Conservation (phyloP, 257 asterid species). For the Salvia hispanica region DNA sequence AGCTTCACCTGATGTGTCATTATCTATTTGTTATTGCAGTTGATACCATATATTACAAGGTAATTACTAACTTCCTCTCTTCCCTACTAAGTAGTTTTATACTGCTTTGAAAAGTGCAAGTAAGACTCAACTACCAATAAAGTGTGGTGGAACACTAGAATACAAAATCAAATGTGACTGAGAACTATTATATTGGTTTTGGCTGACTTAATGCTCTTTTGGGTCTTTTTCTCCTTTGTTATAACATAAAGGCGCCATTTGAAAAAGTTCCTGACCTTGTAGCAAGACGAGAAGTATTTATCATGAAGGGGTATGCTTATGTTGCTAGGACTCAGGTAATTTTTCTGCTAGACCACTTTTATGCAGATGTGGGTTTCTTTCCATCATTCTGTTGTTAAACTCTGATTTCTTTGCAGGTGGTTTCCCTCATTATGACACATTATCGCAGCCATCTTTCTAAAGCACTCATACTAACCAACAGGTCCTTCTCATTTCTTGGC, state of each 20-base stretch:
- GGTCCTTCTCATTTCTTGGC: conserved; percentile 45
- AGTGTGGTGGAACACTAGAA: conserved; percentile 16
- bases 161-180: conserved; percentile 1
- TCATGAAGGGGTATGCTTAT: conserved; percentile 84
- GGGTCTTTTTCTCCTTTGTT: conserved; percentile 24
- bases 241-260: conserved; percentile 77
- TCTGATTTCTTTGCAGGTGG: conserved; percentile 57
- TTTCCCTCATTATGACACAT: conserved; percentile 75
- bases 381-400: conserved; percentile 23
- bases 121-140: conserved; percentile 20
- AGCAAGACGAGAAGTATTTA: conserved; percentile 73
- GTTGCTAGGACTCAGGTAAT: conserved; percentile 87
- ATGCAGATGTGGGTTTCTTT: conserved; percentile 19
- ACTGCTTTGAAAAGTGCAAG: conserved; percentile 24
- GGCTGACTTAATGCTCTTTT: conserved; percentile 25
- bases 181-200: conserved; percentile 18
- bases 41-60: conserved; percentile 82
- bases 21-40: conserved; percentile 52
- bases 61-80: conserved; percentile 35
- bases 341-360: conserved; percentile 29
- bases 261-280: conserved; percentile 97
- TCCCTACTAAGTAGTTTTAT: conserved; percentile 23
- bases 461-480: conserved; percentile 91
- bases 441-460: conserved; percentile 87
- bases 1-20: conserved; percentile 20